Conservation (phyloP, 495 filamentous ascomycete species). For the Podospora pseudoanserina region DNA sequence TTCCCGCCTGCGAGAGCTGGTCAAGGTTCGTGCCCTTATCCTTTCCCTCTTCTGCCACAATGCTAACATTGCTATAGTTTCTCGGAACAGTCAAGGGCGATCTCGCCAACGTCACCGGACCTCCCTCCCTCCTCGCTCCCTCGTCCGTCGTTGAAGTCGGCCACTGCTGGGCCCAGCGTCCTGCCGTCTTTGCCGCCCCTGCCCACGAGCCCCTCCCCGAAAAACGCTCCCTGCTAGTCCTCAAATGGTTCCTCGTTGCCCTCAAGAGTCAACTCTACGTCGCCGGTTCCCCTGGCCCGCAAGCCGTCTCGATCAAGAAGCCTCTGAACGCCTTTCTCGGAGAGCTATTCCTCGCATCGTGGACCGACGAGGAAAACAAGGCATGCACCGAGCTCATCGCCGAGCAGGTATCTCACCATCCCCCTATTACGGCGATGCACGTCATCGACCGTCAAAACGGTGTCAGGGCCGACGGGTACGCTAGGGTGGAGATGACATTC, state of each 20-base stretch:
- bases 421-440: slow-evolving; percentile 81
- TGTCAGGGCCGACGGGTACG: slow-evolving; percentile 77
- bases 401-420: slow-evolving; percentile 64
- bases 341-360: slow-evolving; percentile 53
- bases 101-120: slow-evolving; percentile 78
- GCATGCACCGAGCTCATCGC: slow-evolving; percentile 70
- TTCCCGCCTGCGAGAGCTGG: slow-evolving; percentile 26
- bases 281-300: slow-evolving; percentile 18
- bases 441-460: slow-evolving; percentile 73
- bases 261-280: slow-evolving; percentile 70
- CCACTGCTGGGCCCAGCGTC: slow-evolving; percentile 84
- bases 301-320: slow-evolving; percentile 32
- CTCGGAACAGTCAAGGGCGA: slow-evolving; percentile 84
- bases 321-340: slow-evolving; percentile 43
- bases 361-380: slow-evolving; percentile 66
- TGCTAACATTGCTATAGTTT: slow-evolving; percentile 48
- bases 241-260: slow-evolving; percentile 81
- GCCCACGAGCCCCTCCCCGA: slow-evolving; percentile 64
- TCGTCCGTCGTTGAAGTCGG: slow-evolving; percentile 81
- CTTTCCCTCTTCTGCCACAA: neutral
- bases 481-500: slow-evolving; percentile 82
- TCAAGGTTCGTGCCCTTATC: slow-evolving; percentile 19
- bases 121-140: slow-evolving; percentile 76
- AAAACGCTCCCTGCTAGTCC: slow-evolving; percentile 69
- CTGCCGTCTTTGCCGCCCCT: slow-evolving; percentile 74